Evolutionary conservation across 768 basidiomycete genomes (phyloP).

Genomic region (Suillus alpinus): DNA sequence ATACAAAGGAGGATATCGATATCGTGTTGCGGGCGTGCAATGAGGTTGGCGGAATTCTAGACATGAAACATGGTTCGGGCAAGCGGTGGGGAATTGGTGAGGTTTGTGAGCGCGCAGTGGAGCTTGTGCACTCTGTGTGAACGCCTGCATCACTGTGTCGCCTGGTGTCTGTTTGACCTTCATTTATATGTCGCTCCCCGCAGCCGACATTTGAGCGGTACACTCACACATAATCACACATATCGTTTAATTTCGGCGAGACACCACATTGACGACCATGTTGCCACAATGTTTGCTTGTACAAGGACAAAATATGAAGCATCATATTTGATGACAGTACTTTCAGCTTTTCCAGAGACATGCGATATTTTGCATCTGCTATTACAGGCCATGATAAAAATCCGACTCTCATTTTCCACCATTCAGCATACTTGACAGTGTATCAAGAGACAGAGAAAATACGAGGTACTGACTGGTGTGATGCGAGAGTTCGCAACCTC

Average conservation of each 20-base stretch:
- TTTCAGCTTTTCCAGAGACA: too few species aligned
- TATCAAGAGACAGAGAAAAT: background rate
- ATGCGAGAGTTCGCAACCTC: background rate
- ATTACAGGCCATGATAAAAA: too few species aligned
- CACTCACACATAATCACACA: too few species aligned
- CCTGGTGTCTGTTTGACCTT: too few species aligned
- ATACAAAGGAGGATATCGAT: conserved; percentile 98
- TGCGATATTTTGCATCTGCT: too few species aligned
- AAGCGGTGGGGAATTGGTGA: conserved; percentile 81
- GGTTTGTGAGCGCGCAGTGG: conserved; percentile 68
- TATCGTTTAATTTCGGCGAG: too few species aligned
- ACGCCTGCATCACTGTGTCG: conserved; percentile 64
- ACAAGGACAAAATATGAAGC: too few species aligned
- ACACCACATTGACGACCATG: too few species aligned
- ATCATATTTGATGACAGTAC: too few species aligned
- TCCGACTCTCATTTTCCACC: background rate
- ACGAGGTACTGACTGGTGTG: background rate
- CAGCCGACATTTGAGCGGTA: too few species aligned
- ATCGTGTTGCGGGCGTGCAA: conserved; percentile 80
- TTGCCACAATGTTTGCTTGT: too few species aligned
- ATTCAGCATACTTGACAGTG: background rate
- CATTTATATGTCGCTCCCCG: too few species aligned
- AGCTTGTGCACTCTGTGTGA: conserved; percentile 54
- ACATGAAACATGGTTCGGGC: conserved; percentile 75
- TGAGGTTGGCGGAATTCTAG: conserved; percentile 86